Base-by-base conservation (phyloP, 225 moss, liverwort and hornwort genomes). In the Physcomitrellopsis africana region DNA sequence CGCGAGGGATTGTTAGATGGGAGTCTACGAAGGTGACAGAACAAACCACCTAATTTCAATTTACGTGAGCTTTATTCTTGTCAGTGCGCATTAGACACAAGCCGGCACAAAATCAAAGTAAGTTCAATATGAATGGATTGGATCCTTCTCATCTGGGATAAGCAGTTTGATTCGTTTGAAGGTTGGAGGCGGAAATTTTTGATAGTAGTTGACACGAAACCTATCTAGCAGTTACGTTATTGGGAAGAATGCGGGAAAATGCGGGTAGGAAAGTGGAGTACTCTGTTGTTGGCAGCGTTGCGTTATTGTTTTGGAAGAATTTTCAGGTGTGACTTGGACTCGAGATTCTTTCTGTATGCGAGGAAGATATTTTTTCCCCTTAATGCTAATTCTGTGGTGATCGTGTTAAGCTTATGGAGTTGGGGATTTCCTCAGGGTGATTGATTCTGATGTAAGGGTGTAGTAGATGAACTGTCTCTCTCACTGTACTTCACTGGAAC, bases 371-470 rank as follows among this genome's bases (percentile, higher is more conserved):
- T 4, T 37, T 37, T 37, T 2, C 32, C 20, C 10, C 9, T 20
- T 55, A 9, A 22, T 55, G 3, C 9, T 20, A 55, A 55, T n/a
- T 22, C 22, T 46, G 20, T 64, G 11, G 64, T 22, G 22, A 46
- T 43, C 3, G 10, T 18, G 2, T 52, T 13, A 15, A 70, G 51
- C 26, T 51, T 14, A 51, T n/a, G 63, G 56, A 69, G 62, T 73
- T 20, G 1, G 20, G 65, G 65, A 13, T 12, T 19, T n/a, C 45
- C 20, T 44, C 6, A 8, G 55, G 69, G 44, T 68, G 23, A 67
- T 54, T 67, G 53, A 8, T 60, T 43, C 46, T 44, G 65, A 7
- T 23, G 65, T 11, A 20, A 45, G 20, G 48, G 71, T 72, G 66
- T 65, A 12, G 18, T 43, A 23, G 66, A 43, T 60, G 58, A 45